A percentile compares a stretch with the other conserved stretches of the same genome.
Evolutionary conservation across 176 grass and related monocot genomes (phyloP).

Genomic region (Oryza glaberrima): DNA sequence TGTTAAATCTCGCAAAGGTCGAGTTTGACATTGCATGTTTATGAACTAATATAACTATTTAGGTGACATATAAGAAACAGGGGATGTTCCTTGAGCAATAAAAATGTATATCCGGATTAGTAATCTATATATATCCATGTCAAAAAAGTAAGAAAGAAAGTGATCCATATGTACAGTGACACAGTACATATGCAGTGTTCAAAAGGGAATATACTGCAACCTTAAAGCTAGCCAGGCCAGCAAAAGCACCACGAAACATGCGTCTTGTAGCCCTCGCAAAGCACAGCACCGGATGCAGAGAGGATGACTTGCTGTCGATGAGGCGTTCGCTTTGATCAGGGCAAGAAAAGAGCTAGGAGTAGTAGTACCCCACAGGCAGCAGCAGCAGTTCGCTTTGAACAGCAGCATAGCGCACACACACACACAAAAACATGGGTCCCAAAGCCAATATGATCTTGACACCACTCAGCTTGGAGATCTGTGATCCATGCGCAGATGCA

Average conservation of each 20-base stretch:
- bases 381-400: constrained; percentile 1
- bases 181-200: constrained; percentile 30
- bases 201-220: constrained; percentile 20
- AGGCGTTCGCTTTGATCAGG: constrained; percentile 34
- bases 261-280: constrained; percentile 51
- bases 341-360: not conserved
- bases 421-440: constrained; percentile 4
- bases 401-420: not conserved
- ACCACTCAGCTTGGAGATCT: not conserved
- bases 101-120: too few relatives aligned
- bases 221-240: constrained; percentile 32
- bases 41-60: too few relatives aligned
- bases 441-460: constrained; percentile 26
- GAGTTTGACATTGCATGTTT: too few relatives aligned
- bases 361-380: constrained; percentile 4
- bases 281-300: constrained; percentile 26
- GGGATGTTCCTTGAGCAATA: too few relatives aligned
- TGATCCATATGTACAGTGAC: constrained; percentile 40
- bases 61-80: too few relatives aligned
- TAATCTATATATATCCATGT: not conserved
- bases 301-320: constrained; percentile 12
- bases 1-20: too few relatives aligned
- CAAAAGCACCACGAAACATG: constrained; percentile 50
- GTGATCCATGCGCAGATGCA: constrained; percentile 7
- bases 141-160: not conserved